A percentile compares a stretch with the other conserved stretches of the same genome.
Conservation (phyloP, 164 flowering plant species). For the Hamamelis virginiana region DNA sequence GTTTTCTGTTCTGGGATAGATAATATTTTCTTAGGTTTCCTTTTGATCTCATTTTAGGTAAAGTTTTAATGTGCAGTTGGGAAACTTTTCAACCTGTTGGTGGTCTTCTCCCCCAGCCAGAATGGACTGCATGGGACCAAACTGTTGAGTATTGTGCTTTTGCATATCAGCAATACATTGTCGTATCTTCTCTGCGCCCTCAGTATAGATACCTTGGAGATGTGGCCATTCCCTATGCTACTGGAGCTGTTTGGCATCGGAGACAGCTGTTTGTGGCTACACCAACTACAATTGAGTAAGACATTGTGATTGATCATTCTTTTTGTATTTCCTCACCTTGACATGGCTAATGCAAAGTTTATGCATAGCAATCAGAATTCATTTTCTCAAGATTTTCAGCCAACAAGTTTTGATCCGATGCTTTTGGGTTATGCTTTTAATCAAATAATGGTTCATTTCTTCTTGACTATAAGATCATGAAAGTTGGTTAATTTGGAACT, state of each 20-base stretch:
- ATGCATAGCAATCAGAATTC: neutral
- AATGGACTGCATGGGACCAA: constrained; percentile 99
- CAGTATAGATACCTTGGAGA: constrained; percentile 96
- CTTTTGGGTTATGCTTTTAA: too few relatives aligned
- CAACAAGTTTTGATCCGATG: too few relatives aligned
- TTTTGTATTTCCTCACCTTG: too few relatives aligned
- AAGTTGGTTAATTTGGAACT: too few relatives aligned
- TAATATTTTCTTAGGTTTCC: neutral
- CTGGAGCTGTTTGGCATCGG: constrained; percentile 98
- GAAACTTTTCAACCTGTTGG: constrained; percentile 96
- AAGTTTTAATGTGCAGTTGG: constrained; percentile 66
- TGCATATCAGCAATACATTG: constrained; percentile 87
- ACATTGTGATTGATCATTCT: neutral
- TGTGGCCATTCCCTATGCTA: constrained; percentile 94
- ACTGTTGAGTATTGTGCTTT: constrained; percentile 99
- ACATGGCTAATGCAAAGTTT: neutral
- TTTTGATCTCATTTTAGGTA: constrained; percentile 1
- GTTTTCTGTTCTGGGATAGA: neutral
- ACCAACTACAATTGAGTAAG: constrained; percentile 97
- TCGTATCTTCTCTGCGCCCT: constrained; percentile 91
- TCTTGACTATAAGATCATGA: too few relatives aligned
- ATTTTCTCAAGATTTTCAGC: neutral
- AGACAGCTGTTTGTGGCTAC: constrained; percentile 95
- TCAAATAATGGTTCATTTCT: too few relatives aligned
- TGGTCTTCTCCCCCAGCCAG: constrained; percentile 95